Base-by-base conservation (phyloP, 2,329 filamentous ascomycete species). In the Penicillium sp. region DNA sequence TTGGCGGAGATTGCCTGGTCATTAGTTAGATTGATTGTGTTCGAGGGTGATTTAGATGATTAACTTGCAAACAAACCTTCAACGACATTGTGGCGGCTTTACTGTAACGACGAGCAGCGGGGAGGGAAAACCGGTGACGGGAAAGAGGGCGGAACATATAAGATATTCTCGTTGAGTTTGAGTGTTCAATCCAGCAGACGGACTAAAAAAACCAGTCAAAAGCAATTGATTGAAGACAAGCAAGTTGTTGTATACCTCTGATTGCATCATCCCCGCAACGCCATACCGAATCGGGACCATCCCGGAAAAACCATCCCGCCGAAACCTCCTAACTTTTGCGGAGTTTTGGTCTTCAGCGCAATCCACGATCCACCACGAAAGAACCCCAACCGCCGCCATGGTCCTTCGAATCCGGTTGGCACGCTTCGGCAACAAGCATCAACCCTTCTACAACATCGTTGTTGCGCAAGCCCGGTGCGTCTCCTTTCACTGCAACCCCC, bases 361-460 rank as follows among this genome's bases (percentile, higher is more conserved):
- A 40, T 39, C 39, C 16, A 26, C 33, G 52, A 49, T 31, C 18
- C 16, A 49, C 40, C 13, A 29, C 34, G 29, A n/a, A n/a, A n/a
- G n/a, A n/a, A 54, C 44, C 51, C 53, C 34, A 59, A 6, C 48
- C 45, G 54, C 59, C 66, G 83, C 66, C 48, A 96, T 99, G 94
- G 93, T 97, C 59, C 83, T 99, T 69, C 90, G 90, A 74, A 94
- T 99, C 75, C 89, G 94, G 55, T 87, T 99, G 66, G 90, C 94
- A 66, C 92, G 94, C 74, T 96, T 97, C 74, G 92, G 92, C 71
- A 91, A 89, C 74, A 86, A 84, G 62, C 92, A 96, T 72, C 74
- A 85, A n/a, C 93, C 94, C 2, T 89, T 97, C 67, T 99, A 96
- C 83, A 99, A 99, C 79, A 97, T 99, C 61, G 91, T 97, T 63